These are phyloP conservation scores for Yamadazyma taylorii DNA, from an alignment of 1,139 yeast genomes.

Conservation along the genomic window DNA sequence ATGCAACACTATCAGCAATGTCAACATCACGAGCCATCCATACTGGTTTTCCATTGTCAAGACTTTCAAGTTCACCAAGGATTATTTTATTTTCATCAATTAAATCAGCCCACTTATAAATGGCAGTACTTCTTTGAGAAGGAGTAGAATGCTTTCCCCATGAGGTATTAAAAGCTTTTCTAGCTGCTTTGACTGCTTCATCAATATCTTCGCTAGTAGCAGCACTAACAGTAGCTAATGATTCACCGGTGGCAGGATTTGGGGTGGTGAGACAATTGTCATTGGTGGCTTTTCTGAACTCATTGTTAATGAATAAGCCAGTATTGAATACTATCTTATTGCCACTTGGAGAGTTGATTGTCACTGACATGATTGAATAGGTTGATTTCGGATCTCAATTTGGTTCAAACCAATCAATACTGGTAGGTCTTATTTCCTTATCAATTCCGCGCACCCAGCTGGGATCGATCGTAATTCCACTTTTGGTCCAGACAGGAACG, in stretches of 20 bases:
- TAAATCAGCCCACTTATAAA: slow-evolving; percentile 59
- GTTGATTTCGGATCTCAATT: too few species aligned
- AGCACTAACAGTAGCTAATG: slow-evolving; percentile 62
- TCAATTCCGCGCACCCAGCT: too few species aligned
- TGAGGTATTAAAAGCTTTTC: slow-evolving; percentile 69
- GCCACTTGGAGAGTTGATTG: too few species aligned
- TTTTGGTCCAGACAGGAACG: too few species aligned
- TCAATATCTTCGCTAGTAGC: slow-evolving; percentile 73
- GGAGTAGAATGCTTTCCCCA: too few species aligned
- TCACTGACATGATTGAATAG: too few species aligned
- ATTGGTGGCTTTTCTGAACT: slow-evolving; percentile 30
- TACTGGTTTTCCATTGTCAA: slow-evolving; percentile 80
- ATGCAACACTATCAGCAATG: slow-evolving; percentile 57
- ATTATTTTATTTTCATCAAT: slow-evolving; percentile 59
- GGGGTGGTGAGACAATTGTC: slow-evolving; percentile 62
- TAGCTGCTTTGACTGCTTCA: slow-evolving; percentile 74
- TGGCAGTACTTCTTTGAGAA: slow-evolving; percentile 29
- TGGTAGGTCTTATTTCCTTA: too few species aligned
- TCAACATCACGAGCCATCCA: slow-evolving; percentile 57
- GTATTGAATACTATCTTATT: too few species aligned
- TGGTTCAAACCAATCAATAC: too few species aligned
- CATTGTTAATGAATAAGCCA: slow-evolving; percentile 69
- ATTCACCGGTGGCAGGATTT: slow-evolving; percentile 70
- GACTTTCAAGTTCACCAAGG: slow-evolving; percentile 67
- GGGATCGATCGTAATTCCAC: too few species aligned